Evolutionary conservation across 2,329 filamentous ascomycete species (phyloP), one percentile per base, ranked within the genome.

Genomic region (Ophiostoma sp.): DNA sequence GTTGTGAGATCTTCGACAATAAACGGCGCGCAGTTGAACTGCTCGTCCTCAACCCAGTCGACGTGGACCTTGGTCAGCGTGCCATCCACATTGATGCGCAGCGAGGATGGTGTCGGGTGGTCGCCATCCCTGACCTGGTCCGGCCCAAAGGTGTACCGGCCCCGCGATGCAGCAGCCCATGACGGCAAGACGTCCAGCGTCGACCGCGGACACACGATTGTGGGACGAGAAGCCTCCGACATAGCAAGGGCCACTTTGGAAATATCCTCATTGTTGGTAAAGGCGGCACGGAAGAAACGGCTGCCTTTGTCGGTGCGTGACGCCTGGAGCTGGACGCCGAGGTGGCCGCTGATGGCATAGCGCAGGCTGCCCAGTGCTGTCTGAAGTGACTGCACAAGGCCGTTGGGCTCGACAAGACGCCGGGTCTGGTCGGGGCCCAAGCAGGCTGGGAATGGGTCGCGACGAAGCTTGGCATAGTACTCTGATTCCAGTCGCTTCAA

Each of bases 331-430:
- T n/a, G 41, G 4, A 85, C 76, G 12, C 81, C 82, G 0, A 78
- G 77, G 36, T 78, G 75, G 36, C 83, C 83, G 71, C 76, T 78
- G 58, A 85, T 77, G 11, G 79, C 79, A 73, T 83, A 84, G 27
- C 77, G 79, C 1, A 82, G 76, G 73, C 82, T 79, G 18, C 73
- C 71, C 27, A 85, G 77, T 4, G 77, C 74, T 0, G 66, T 64
- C 68, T 80, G 76, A 58, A 85, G 72, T n/a, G 74, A 72, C 38
- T 73, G 71, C 71, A 83, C 77, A 41, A 83, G 69, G 64, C 42
- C 16, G 42, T 36, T 42, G 60, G 27, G 60, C n/a, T 36, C 4
- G 27, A n/a, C 9, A 42, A 8, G 14, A 18, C n/a, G 60, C 27
- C 27, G 27, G 27, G 27, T 27, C 27, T 27, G 27, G 2, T 27